Percentiles rank a stretch among this genome's conserved stretches.
These are phyloP conservation scores for Sinapis alba DNA, from an alignment of 441 rosid genomes.

Conservation along the genomic window DNA sequence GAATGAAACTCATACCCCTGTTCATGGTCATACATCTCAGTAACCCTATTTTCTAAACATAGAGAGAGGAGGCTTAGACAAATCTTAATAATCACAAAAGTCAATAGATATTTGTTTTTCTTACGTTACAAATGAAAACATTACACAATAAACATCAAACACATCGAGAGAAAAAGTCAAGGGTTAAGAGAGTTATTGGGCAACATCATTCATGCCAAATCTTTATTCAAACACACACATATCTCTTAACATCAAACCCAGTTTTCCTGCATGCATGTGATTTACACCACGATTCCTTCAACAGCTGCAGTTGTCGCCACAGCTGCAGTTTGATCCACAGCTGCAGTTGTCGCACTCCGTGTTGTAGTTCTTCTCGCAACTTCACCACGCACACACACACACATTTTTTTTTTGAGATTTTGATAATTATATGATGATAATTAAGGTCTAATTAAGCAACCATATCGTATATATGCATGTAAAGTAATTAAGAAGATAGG, in stretches of 20 bases:
- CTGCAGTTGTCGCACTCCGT: constrained; percentile 45
- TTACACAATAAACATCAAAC: constrained; percentile 7
- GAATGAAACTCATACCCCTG: background rate
- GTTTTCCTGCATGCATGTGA: constrained; percentile 8
- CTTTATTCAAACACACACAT: constrained; percentile 31
- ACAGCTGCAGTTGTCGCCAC: constrained; percentile 48
- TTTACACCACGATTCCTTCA: background rate
- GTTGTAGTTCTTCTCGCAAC: constrained; percentile 57
- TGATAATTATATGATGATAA: background rate
- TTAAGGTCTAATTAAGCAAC: background rate
- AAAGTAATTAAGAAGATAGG: background rate
- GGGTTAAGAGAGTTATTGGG: constrained; percentile 17
- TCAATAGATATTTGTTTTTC: constrained; percentile 10
- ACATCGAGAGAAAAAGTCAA: constrained; percentile 25
- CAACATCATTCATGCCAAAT: constrained; percentile 19
- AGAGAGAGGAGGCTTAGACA: background rate
- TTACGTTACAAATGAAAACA: constrained; percentile 10
- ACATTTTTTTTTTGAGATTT: background rate
- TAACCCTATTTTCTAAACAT: background rate
- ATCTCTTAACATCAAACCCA: constrained; percentile 27
- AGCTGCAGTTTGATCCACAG: constrained; percentile 58
- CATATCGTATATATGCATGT: background rate
- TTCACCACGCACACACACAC: constrained; percentile 11
- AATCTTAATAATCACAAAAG: constrained; percentile 17
- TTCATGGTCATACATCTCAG: background rate